Conservation (phyloP, 106 monocot genomes). For the Dioscorea zingiberensis region DNA sequence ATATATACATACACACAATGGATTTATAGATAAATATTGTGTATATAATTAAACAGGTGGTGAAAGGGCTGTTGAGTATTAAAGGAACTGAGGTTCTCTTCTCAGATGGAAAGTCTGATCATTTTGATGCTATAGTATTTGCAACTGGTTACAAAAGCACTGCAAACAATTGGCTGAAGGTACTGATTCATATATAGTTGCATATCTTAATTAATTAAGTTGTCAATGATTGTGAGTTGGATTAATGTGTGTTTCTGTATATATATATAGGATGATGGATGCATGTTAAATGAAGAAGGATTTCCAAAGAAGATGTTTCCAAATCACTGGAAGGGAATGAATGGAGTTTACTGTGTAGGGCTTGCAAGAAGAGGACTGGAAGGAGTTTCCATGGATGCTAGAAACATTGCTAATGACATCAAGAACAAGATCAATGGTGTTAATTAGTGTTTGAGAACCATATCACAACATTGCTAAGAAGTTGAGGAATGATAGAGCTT, state of each 20-base stretch:
- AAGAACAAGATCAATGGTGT: neutral
- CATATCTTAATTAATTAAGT: neutral
- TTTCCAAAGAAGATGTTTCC: constrained; percentile 44
- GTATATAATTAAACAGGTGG: constrained; percentile 15
- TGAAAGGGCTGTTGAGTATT: constrained; percentile 8
- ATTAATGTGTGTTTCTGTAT: neutral
- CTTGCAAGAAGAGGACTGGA: constrained; percentile 41
- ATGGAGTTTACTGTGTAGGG: constrained; percentile 66
- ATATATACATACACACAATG: neutral
- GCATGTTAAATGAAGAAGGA: constrained; percentile 44
- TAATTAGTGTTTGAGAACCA: no score
- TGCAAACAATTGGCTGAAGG: constrained; percentile 34
- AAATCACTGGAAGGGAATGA: constrained; percentile 68
- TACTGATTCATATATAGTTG: neutral
- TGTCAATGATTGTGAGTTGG: neutral
- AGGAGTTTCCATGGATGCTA: constrained; percentile 58
- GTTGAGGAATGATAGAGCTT: no score
- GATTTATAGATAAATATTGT: no score
- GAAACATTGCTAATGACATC: constrained; percentile 58
- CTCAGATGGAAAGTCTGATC: constrained; percentile 2
- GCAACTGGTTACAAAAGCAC: constrained; percentile 40
- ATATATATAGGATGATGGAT: constrained; percentile 29
- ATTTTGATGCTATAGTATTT: constrained; percentile 43
- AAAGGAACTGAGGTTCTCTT: constrained; percentile 19
- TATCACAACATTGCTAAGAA: no score